Evolutionary conservation across 2,329 filamentous ascomycete species (phyloP).

Genomic region (Pseudocercospora ulei): DNA sequence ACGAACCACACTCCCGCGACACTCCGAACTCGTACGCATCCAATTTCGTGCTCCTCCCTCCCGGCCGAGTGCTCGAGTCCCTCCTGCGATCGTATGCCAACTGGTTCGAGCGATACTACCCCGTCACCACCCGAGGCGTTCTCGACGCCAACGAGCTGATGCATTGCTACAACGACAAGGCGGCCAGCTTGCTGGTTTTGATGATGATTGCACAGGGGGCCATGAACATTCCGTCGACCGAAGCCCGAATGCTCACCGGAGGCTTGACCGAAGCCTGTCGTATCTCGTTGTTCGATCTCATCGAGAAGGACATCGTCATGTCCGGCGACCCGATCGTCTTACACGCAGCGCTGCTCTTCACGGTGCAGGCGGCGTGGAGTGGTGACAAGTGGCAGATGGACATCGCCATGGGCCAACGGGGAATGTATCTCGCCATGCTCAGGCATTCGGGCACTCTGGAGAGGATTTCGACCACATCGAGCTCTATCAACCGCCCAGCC

Average conservation of each 20-base stretch:
- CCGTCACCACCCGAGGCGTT: slow-evolving; percentile 50
- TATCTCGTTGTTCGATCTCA: slow-evolving; percentile 61
- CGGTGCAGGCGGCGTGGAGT: slow-evolving; percentile 59
- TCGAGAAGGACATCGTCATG: slow-evolving; percentile 61
- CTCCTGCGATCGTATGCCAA: slow-evolving; percentile 58
- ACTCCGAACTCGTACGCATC: slow-evolving; percentile 46
- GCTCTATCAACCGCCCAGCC: slow-evolving; percentile 41
- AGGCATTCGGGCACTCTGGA: slow-evolving; percentile 60
- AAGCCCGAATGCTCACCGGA: slow-evolving; percentile 56
- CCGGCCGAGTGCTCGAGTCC: slow-evolving; percentile 56
- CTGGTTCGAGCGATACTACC: slow-evolving; percentile 57
- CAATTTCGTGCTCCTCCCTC: slow-evolving; percentile 57
- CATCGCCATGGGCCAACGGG: slow-evolving; percentile 62
- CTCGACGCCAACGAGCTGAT: slow-evolving; percentile 60
- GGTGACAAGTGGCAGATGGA: slow-evolving; percentile 72
- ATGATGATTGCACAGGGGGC: slow-evolving; percentile 66
- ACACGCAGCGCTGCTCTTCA: slow-evolving; percentile 58
- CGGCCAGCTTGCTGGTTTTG: slow-evolving; percentile 55
- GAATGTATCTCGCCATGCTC: slow-evolving; percentile 65
- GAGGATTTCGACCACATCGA: slow-evolving; percentile 36
- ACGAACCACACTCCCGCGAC: slow-evolving; percentile 25
- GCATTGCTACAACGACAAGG: slow-evolving; percentile 52
- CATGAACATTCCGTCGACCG: slow-evolving; percentile 54
- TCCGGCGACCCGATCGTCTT: slow-evolving; percentile 56
- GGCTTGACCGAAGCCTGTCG: slow-evolving; percentile 61